phyloP scores from a whole-genome alignment of 176 grass and related monocot genomes.

The maize (Zea mays) region DNA sequence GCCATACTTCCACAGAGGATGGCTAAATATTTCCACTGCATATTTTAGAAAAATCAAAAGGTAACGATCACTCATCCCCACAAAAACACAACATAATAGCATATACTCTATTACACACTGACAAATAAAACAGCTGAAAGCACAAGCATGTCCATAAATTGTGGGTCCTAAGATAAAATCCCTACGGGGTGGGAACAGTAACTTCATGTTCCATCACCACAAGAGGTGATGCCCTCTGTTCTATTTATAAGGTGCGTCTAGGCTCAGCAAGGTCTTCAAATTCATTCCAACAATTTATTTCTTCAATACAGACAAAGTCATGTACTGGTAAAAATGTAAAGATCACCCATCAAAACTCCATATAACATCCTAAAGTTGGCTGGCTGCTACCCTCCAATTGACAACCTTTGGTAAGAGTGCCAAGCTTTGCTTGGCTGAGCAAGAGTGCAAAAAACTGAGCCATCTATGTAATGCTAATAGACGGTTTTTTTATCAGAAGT shows the following conservation, averaged over 20 bases:
- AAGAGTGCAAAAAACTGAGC: background rate
- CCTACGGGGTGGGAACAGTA: background rate
- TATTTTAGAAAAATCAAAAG: background rate
- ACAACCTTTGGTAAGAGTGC: background rate
- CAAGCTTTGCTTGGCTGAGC: background rate
- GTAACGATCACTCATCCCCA: background rate
- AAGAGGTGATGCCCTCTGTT: background rate
- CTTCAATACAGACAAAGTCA: background rate
- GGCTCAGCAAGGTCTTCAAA: background rate
- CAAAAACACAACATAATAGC: background rate
- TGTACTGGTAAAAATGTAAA: background rate
- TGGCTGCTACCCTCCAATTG: no score
- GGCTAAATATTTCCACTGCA: background rate
- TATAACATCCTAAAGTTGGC: constrained; percentile 9
- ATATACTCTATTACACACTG: background rate
- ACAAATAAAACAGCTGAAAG: background rate
- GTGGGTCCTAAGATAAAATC: background rate
- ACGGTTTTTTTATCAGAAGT: background rate
- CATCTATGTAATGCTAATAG: background rate
- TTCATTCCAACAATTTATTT: background rate
- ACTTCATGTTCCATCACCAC: background rate
- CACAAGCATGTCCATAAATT: background rate
- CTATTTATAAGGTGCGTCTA: background rate
- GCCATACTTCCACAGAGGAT: background rate
- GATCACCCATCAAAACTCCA: background rate